Base-by-base conservation (phyloP, 805 yeast genomes). In the Hanseniaspora meyeri region DNA sequence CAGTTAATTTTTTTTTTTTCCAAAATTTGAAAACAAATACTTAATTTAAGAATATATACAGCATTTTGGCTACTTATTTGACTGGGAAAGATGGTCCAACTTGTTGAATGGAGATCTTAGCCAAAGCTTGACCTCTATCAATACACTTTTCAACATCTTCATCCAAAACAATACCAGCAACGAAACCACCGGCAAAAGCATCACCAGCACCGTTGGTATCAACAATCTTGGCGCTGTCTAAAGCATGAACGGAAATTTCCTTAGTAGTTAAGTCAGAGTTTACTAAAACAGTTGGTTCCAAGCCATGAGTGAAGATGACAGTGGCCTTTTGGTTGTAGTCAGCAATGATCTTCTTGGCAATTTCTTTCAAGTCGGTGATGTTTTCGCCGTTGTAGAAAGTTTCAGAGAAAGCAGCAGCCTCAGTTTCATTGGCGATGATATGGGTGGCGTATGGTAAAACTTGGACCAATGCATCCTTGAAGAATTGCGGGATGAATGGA, bases 171-270 rank as follows among this genome's bases (percentile, higher is more conserved):
- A 90, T 74, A 58, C 90, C 93, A 60, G 96, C 95, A 61, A 89
- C 72, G 71, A 91, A 90, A 58, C 97, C 97, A 65, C 93, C 95
- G 57, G 97, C 97, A 68, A 91, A 91, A 14, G 97, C 96, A 69
- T 91, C 97, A 72, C 97, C 97, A 49, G 97, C 97, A 75, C 98
- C 98, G 75, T 91, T 93, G 66, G 97, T 87, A 76, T 93, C 99
- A 58, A 78, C 82, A 59, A 93, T 78, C 71, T 83, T 77, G 48
- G 77, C 72, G 47, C 79, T 64, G 43, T 79, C 85, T 66, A 93
- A 79, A 58, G 83, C 79, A 63, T 80, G 85, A 57, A 93, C 96
- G 51, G 84, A 76, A 76, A 70, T 82, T 42, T 77, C 69, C 57
- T 78, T 79, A 40, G 76, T 64, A 45, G 72, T 62, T 52, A 70